Evolutionary conservation across 2,329 filamentous ascomycete genomes (phyloP).

Genomic region (Ascocoryne sarcoides): DNA sequence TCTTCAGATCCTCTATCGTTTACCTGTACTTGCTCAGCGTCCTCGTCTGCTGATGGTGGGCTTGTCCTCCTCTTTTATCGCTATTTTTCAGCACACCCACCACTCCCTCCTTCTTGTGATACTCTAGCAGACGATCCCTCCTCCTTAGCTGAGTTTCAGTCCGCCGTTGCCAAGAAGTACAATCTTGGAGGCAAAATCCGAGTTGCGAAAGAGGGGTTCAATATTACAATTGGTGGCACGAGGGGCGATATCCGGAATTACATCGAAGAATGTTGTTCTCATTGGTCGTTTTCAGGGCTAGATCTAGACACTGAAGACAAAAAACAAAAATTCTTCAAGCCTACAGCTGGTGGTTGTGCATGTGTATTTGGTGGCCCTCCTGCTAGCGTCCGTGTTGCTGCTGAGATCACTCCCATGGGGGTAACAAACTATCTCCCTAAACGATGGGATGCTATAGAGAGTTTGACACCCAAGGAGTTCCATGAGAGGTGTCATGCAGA

Average conservation of each 20-base stretch:
- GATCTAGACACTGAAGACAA: slow-evolving; percentile 12
- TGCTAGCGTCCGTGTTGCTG: slow-evolving; percentile 18
- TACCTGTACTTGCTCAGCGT: slow-evolving; percentile 24
- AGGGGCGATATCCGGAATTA: slow-evolving; percentile 17
- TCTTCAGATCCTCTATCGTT: slow-evolving; percentile 26
- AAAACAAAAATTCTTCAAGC: slow-evolving; percentile 24
- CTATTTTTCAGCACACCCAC: slow-evolving; percentile 24
- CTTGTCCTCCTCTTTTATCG: slow-evolving; percentile 28
- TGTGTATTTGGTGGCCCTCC: slow-evolving; percentile 24
- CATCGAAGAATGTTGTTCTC: slow-evolving; percentile 19
- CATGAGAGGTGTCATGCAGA: slow-evolving; percentile 20
- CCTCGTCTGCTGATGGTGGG: slow-evolving; percentile 10
- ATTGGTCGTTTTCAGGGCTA: slow-evolving; percentile 26
- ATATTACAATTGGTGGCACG: slow-evolving; percentile 27
- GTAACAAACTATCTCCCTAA: slow-evolving; percentile 25
- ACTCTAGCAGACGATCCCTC: slow-evolving; percentile 7
- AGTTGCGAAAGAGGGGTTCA: slow-evolving; percentile 27
- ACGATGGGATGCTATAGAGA: slow-evolving; percentile 22
- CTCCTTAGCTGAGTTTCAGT: slow-evolving; percentile 20
- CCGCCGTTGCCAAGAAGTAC: slow-evolving; percentile 9
- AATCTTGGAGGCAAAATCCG: slow-evolving; percentile 25
- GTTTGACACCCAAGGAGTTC: slow-evolving; percentile 22
- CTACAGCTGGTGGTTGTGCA: slow-evolving; percentile 21
- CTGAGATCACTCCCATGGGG: slow-evolving; percentile 28
- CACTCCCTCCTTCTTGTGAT: slow-evolving; percentile 10